These are phyloP conservation scores for Thozetella sp. DNA, from an alignment of 495 filamentous ascomycete species.

Conservation along the genomic window DNA sequence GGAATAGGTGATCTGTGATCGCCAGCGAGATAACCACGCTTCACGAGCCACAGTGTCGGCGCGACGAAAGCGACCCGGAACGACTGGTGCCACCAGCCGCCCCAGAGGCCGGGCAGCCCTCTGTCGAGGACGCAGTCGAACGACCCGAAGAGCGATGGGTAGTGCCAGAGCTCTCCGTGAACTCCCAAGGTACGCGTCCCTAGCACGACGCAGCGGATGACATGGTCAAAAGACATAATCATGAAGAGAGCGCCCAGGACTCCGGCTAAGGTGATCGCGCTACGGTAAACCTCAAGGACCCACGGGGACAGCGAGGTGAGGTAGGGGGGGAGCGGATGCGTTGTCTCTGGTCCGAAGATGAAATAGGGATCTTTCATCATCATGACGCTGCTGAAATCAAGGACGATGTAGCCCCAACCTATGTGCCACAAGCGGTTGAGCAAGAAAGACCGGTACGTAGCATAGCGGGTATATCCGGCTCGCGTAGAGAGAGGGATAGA, in stretches of 20 bases:
- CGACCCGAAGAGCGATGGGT: slow-evolving; percentile 65
- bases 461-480: slow-evolving; percentile 31
- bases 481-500: slow-evolving; percentile 17
- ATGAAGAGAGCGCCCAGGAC: slow-evolving; percentile 56
- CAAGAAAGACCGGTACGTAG: slow-evolving; percentile 46
- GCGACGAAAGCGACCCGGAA: slow-evolving; percentile 74
- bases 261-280: slow-evolving; percentile 45
- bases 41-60: slow-evolving; percentile 51
- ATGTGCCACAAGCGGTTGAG: slow-evolving; percentile 44
- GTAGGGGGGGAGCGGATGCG: slow-evolving; percentile 44
- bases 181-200: slow-evolving; percentile 48
- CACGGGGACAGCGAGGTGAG: slow-evolving; percentile 39
- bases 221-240: slow-evolving; percentile 43
- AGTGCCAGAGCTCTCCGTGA: slow-evolving; percentile 63
- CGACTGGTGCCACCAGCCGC: slow-evolving; percentile 86
- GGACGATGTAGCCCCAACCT: slow-evolving; percentile 55
- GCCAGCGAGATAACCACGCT: slow-evolving; percentile 26
- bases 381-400: slow-evolving; percentile 67
- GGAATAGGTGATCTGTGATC: slow-evolving; percentile 10
- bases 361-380: slow-evolving; percentile 81
- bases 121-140: slow-evolving; percentile 56
- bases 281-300: slow-evolving; percentile 48
- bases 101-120: slow-evolving; percentile 79
- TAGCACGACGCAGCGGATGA: slow-evolving; percentile 53
- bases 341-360: slow-evolving; percentile 39